phyloP scores from a whole-genome alignment of 2,329 filamentous ascomycete species.

The Xylariaceae sp. region DNA sequence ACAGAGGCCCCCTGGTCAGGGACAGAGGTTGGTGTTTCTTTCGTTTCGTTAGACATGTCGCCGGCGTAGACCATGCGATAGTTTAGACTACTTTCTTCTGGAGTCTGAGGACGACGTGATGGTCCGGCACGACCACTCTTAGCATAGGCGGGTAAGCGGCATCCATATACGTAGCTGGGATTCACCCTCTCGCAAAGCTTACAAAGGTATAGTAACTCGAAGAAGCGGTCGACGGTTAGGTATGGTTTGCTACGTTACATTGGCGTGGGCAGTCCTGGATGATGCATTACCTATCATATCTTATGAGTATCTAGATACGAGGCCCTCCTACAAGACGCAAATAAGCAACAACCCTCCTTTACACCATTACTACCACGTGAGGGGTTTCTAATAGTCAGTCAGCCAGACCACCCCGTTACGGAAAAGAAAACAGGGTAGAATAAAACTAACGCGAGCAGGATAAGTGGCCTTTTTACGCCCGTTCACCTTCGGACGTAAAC shows the following conservation, averaged over 20 bases:
- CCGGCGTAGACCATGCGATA: neutral
- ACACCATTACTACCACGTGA: no score
- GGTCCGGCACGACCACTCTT: neutral
- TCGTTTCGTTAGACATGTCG: conserved; percentile 4
- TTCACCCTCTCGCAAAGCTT: neutral
- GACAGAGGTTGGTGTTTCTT: neutral
- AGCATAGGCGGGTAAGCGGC: neutral
- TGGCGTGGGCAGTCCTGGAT: no score
- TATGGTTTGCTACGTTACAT: neutral
- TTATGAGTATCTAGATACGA: no score
- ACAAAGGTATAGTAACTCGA: neutral
- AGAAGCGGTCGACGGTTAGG: neutral
- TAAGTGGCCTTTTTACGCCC: no score
- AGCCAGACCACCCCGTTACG: no score
- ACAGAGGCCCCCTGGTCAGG: neutral
- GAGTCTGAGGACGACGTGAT: neutral
- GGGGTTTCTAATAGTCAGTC: no score
- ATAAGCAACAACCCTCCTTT: no score
- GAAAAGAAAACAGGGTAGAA: no score
- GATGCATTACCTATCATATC: no score
- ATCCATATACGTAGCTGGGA: neutral
- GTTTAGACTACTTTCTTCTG: neutral
- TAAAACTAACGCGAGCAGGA: no score
- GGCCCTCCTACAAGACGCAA: no score
- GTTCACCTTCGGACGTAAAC: no score